These are phyloP conservation scores for Botrytis byssoidea DNA, from an alignment of 2,329 filamentous ascomycete species.

Conservation along the genomic window DNA sequence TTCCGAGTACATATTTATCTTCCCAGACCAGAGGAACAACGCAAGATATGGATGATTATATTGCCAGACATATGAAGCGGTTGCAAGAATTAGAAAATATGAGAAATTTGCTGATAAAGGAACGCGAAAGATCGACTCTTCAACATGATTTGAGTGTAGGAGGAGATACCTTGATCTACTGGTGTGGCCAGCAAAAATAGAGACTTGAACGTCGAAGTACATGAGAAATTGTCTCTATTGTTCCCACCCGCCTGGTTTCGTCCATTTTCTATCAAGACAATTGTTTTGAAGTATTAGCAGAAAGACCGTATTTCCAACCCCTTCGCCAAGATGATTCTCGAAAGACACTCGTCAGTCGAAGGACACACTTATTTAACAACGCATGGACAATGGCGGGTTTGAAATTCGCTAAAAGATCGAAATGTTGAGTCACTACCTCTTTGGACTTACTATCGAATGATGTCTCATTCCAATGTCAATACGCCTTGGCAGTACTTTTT, in stretches of 20 bases:
- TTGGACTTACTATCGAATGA: neutral
- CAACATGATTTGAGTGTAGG: neutral
- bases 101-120: neutral
- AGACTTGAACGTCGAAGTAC: neutral
- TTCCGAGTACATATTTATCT: neutral
- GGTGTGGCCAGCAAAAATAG: neutral
- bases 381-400: neutral
- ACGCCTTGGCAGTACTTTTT: neutral
- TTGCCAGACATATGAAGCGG: neutral
- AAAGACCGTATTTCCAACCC: neutral
- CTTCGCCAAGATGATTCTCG: neutral
- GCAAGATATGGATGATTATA: neutral
- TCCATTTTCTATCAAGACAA: neutral
- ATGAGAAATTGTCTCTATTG: neutral
- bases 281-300: neutral
- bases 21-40: neutral
- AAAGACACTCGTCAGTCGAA: neutral
- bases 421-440: neutral
- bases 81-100: neutral
- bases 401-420: neutral
- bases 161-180: neutral
- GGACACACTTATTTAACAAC: neutral
- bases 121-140: neutral
- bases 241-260: fast-evolving
- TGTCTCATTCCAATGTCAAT: neutral